Conservation (phyloP, 768 basidiomycete genomes). For the Rhodotorula sphaerocarpa region DNA sequence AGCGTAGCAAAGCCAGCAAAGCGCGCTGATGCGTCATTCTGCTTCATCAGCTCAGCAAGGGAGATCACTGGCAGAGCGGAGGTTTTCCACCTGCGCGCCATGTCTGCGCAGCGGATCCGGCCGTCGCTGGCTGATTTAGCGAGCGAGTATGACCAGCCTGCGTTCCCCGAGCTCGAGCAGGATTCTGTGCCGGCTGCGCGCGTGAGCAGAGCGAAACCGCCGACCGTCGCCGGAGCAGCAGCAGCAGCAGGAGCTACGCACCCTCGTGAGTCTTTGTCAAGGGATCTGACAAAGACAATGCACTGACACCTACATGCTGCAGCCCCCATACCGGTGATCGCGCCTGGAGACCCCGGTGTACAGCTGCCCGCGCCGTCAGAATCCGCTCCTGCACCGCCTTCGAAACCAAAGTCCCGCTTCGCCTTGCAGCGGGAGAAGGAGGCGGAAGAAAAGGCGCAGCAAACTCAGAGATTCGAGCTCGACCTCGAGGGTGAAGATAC, state of each 20-base stretch:
- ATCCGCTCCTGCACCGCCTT: neutral
- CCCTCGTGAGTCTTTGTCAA: conserved; percentile 13
- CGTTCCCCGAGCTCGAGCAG: conserved; percentile 21
- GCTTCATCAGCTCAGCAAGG: no score
- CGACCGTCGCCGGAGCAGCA: no score
- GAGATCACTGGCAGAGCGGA: neutral
- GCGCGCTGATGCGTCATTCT: no score
- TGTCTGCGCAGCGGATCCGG: conserved; percentile 11
- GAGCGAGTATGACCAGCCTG: conserved; percentile 17
- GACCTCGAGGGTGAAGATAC: conserved; percentile 6
- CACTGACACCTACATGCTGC: neutral
- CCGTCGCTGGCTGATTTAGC: conserved; percentile 23
- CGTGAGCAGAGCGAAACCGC: neutral
- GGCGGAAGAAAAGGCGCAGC: neutral
- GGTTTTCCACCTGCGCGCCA: neutral
- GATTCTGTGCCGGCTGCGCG: conserved; percentile 9
- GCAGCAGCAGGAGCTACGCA: neutral
- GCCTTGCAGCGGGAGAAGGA: conserved; percentile 29
- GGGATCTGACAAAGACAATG: neutral
- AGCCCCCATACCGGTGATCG: conserved; percentile 12
- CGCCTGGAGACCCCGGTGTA: neutral
- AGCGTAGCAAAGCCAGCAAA: neutral
- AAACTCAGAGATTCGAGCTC: conserved; percentile 16
- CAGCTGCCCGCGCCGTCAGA: neutral
- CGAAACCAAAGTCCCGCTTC: conserved; percentile 31